Conservation (phyloP, 129 eudicot genomes). For the Flaveria bidentis region DNA sequence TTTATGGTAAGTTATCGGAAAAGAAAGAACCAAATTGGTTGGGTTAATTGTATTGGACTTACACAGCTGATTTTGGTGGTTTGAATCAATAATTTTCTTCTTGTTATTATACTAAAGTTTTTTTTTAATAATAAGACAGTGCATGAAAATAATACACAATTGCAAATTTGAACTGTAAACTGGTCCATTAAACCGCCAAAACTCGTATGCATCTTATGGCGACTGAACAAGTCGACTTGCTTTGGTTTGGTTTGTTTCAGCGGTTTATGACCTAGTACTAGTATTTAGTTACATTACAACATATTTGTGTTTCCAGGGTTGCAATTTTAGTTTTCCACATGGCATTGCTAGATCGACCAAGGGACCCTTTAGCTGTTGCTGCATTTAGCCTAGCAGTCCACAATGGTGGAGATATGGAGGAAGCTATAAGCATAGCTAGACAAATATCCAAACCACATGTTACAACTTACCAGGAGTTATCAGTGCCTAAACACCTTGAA, state of each 20-base stretch:
- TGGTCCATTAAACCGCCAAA: background rate
- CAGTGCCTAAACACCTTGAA: conserved; percentile 49
- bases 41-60: background rate
- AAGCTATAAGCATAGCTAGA: conserved; percentile 70
- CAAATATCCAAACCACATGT: conserved; percentile 47
- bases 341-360: conserved; percentile 59
- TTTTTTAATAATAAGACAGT: background rate
- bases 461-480: conserved; percentile 50
- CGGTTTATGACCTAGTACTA: background rate
- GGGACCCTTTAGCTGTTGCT: conserved; percentile 76
- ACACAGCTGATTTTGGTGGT: background rate
- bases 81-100: background rate
- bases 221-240: background rate
- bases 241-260: background rate
- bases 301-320: conserved; percentile 54
- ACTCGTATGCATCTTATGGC: background rate
- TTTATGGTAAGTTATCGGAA: conserved; percentile 57
- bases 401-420: conserved; percentile 78
- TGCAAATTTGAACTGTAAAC: background rate
- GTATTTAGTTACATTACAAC: background rate
- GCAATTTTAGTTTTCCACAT: conserved; percentile 78
- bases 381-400: conserved; percentile 75
- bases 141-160: background rate
- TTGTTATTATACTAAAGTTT: background rate
- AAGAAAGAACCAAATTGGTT: background rate